Evolutionary conservation across 2,329 filamentous ascomycete genomes (phyloP).

Genomic region (Clonostachys chloroleuca): DNA sequence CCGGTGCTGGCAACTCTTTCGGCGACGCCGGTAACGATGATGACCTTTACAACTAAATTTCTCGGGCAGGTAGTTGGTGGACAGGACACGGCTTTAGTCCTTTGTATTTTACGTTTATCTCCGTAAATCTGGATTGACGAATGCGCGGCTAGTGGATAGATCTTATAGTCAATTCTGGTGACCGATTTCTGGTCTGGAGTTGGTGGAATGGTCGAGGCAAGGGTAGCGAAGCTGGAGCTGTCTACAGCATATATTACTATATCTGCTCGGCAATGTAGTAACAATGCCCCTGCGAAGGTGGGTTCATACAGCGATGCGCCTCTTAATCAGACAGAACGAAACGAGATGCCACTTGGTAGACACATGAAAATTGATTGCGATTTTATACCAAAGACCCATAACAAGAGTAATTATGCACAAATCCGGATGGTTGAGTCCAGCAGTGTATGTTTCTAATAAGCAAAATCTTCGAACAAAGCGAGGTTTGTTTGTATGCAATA

Average conservation of each 20-base stretch:
- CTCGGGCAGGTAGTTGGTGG: constrained; percentile 9
- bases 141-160: constrained; percentile 8
- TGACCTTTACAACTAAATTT: constrained; percentile 88
- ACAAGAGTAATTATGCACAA: no score
- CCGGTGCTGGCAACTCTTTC: constrained; percentile 60
- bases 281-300: neutral
- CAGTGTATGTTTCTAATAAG: constrained; percentile 7
- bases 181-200: constrained; percentile 16
- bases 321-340: no score
- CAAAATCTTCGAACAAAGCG: constrained; percentile 18
- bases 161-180: constrained; percentile 14
- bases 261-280: neutral
- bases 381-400: no score
- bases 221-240: neutral
- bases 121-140: constrained; percentile 23
- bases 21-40: constrained; percentile 91
- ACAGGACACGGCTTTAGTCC: neutral
- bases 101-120: constrained; percentile 42
- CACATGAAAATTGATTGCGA: neutral
- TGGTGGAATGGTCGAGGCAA: constrained; percentile 5
- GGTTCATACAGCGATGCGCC: neutral
- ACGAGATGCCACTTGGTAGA: no score
- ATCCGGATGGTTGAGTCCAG: no score
- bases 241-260: neutral
- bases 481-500: constrained; percentile 12